Evolutionary conservation across 2,329 filamentous ascomycete species (phyloP).

Genomic region (Botryotinia calthae): DNA sequence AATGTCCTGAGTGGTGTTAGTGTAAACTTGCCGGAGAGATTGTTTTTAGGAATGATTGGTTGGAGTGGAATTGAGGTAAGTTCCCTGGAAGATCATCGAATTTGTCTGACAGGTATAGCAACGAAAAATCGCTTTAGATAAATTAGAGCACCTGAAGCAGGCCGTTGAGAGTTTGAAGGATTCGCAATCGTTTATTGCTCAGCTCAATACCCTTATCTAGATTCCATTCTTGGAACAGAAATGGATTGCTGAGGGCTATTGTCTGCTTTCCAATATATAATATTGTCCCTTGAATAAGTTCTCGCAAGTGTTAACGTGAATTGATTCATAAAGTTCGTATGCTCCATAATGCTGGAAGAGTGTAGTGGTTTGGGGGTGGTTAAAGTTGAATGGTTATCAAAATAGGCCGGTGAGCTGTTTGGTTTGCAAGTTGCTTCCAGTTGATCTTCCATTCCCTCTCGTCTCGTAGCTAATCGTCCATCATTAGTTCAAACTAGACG

Average conservation of each 20-base stretch:
- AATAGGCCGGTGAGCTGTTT: not conserved
- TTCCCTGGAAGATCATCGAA: too few species aligned
- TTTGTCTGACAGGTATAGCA: constrained; percentile 6
- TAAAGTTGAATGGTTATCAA: not conserved
- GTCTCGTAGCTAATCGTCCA: not conserved
- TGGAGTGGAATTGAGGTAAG: constrained; percentile 14
- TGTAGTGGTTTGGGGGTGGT: not conserved
- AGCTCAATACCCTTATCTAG: not conserved
- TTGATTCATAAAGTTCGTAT: not conserved
- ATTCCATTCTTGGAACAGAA: not conserved
- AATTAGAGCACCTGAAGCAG: not conserved
- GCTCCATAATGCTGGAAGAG: not conserved
- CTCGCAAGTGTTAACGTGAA: not conserved
- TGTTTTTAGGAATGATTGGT: not conserved
- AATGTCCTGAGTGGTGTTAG: constrained; percentile 4
- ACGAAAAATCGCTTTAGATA: not conserved
- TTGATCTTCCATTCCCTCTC: not conserved
- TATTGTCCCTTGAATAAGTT: rapidly evolving
- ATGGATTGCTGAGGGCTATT: not conserved
- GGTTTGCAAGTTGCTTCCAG: not conserved
- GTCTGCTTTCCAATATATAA: not conserved
- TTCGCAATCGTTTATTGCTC: constrained; percentile 1
- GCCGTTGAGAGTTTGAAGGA: not conserved
- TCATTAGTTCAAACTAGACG: not conserved
- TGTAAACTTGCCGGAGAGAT: constrained; percentile 3